These are phyloP conservation scores for Botryobasidium botryosum DNA, from an alignment of 768 basidiomycete genomes.

Conservation along the genomic window DNA sequence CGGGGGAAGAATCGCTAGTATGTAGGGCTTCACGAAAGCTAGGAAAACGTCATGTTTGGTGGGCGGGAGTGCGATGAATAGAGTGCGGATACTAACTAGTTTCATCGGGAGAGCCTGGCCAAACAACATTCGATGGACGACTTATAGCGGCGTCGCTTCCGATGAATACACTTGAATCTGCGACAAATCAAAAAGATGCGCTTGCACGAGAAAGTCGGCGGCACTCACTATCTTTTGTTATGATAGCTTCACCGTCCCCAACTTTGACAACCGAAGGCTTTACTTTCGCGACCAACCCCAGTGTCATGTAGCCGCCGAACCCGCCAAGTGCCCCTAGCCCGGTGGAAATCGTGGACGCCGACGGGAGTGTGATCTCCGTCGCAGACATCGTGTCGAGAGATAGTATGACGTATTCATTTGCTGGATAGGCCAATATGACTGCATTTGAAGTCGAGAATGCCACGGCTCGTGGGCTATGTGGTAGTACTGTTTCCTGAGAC, in stretches of 20 bases:
- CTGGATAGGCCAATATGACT: constrained; percentile 65
- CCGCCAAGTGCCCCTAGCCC: constrained; percentile 68
- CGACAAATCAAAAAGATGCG: background rate
- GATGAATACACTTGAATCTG: constrained; percentile 56
- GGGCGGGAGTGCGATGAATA: constrained; percentile 7
- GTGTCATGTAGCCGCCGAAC: constrained; percentile 69
- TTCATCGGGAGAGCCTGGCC: constrained; percentile 74
- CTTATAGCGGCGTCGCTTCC: constrained; percentile 40
- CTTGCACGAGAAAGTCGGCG: background rate
- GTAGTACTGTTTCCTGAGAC: constrained; percentile 57
- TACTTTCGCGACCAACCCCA: constrained; percentile 57
- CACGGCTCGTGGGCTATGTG: constrained; percentile 81
- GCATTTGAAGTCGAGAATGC: constrained; percentile 48
- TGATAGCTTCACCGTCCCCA: constrained; percentile 43
- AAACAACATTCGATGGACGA: constrained; percentile 36
- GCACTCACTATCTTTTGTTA: constrained; percentile 62
- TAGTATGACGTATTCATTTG: constrained; percentile 60
- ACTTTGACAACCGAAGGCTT: constrained; percentile 45
- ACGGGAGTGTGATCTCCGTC: constrained; percentile 32
- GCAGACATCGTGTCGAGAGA: constrained; percentile 41
- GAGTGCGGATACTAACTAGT: constrained; percentile 39
- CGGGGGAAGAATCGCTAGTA: constrained; percentile 57
- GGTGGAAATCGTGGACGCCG: constrained; percentile 21
- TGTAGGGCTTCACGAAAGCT: constrained; percentile 64
- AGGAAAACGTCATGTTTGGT: background rate